These are phyloP conservation scores for Cladosporium sp. DNA, from an alignment of 2,329 filamentous ascomycete species.

Conservation along the genomic window DNA sequence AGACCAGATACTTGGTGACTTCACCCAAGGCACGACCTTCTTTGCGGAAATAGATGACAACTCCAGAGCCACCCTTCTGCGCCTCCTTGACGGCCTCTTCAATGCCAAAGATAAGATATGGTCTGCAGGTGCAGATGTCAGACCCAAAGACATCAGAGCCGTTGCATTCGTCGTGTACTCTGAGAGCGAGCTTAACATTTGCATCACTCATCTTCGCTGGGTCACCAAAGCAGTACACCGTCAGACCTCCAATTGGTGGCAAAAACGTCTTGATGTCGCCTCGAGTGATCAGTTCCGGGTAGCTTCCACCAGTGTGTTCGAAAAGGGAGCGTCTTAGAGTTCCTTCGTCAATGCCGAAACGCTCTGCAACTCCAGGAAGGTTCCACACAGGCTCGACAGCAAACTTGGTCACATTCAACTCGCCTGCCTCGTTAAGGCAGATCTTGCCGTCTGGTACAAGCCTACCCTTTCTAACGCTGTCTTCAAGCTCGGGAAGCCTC, in stretches of 20 bases:
- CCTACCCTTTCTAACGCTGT: conserved; percentile 75
- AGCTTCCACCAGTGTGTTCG: conserved; percentile 92
- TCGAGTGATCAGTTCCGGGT: conserved; percentile 92
- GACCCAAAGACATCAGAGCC: conserved; percentile 96
- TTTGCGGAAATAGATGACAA: conserved; percentile 98
- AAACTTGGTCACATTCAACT: conserved; percentile 91
- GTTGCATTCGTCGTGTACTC: conserved; percentile 87
- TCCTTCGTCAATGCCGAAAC: conserved; percentile 93
- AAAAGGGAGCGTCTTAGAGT: conserved; percentile 81
- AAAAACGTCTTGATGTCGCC: conserved; percentile 93
- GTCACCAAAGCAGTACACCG: conserved; percentile 95
- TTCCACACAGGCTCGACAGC: conserved; percentile 82
- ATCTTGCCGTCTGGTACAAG: conserved; percentile 81
- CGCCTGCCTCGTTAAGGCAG: conserved; percentile 77
- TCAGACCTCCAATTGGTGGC: conserved; percentile 90
- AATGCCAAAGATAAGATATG: conserved; percentile 94
- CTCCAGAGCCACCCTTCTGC: conserved; percentile 85
- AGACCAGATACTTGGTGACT: conserved; percentile 82
- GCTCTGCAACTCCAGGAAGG: conserved; percentile 64
- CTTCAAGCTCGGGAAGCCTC: conserved; percentile 91
- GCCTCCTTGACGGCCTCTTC: conserved; percentile 97
- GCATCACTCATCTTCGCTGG: conserved; percentile 90
- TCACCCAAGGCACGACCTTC: conserved; percentile 92
- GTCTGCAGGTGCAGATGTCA: conserved; percentile 94
- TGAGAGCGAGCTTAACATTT: conserved; percentile 71